Evolutionary conservation across 1,139 yeast species (phyloP).

Genomic region (Blastobotrys apis): DNA sequence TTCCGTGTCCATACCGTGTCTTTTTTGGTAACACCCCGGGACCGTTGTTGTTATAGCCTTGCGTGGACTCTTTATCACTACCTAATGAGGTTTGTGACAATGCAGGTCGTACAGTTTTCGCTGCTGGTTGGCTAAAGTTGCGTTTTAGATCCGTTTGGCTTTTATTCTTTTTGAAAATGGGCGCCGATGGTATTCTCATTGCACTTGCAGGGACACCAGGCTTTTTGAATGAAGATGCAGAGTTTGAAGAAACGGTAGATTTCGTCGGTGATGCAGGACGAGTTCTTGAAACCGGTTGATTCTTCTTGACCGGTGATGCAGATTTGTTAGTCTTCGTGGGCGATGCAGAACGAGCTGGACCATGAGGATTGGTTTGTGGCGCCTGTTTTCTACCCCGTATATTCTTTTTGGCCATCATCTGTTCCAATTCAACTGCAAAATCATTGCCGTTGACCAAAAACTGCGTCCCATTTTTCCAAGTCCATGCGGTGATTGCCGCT

Average conservation of each 20-base stretch:
- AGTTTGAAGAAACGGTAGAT: not conserved
- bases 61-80: not conserved
- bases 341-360: conserved; percentile 5
- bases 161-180: not conserved
- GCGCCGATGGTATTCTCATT: conserved; percentile 6
- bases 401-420: conserved; percentile 21
- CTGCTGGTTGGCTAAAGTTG: conserved; percentile 3
- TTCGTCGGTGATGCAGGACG: conserved; percentile 8
- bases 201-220: not conserved
- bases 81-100: not conserved
- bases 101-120: conserved; percentile 1
- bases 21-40: not conserved
- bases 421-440: conserved; percentile 25
- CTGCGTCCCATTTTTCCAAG: conserved; percentile 35
- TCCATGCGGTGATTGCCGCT: conserved; percentile 46
- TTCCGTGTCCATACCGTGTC: not conserved
- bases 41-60: not conserved
- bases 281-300: not conserved
- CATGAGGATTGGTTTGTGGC: conserved; percentile 8
- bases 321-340: not conserved
- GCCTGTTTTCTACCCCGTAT: conserved; percentile 14
- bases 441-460: conserved; percentile 34
- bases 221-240: conserved; percentile 3
- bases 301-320: not conserved
- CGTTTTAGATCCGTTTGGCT: not conserved